Conservation (phyloP, 306 rosid genomes). For the Medicago lupulina region DNA sequence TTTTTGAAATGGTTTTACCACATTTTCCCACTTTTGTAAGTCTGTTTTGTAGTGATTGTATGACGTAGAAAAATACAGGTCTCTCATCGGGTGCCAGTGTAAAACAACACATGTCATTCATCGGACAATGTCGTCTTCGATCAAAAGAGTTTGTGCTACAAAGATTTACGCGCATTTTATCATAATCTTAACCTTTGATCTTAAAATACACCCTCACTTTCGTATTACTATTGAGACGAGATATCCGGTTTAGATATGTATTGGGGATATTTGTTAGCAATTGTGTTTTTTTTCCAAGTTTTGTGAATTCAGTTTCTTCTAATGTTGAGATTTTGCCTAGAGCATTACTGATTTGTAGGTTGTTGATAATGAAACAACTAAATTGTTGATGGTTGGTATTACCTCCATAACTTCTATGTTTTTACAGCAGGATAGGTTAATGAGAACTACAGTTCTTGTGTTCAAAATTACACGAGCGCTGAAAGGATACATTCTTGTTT, state of each 20-base stretch:
- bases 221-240: neutral
- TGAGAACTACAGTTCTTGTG: conserved; percentile 13
- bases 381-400: neutral
- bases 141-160: neutral
- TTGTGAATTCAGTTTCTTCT: conserved; percentile 3
- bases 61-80: too few species aligned
- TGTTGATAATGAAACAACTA: neutral
- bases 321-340: conserved; percentile 3
- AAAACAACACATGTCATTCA: neutral
- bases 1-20: too few species aligned
- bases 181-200: neutral
- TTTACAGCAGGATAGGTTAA: conserved; percentile 5
- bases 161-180: neutral
- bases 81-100: too few species aligned
- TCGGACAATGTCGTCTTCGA: neutral
- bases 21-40: too few species aligned
- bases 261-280: too few species aligned
- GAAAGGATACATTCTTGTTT: conserved; percentile 25
- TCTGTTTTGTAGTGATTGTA: too few species aligned
- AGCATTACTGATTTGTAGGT: conserved; percentile 26
- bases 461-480: conserved; percentile 1
- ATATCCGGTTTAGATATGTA: conserved; percentile 18
- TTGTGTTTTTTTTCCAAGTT: conserved; percentile 9
- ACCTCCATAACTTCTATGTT: conserved; percentile 8
- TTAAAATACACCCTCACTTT: too few species aligned